Evolutionary conservation across 306 rosid genomes (phyloP).

Genomic region (Adenanthera pavonina): DNA sequence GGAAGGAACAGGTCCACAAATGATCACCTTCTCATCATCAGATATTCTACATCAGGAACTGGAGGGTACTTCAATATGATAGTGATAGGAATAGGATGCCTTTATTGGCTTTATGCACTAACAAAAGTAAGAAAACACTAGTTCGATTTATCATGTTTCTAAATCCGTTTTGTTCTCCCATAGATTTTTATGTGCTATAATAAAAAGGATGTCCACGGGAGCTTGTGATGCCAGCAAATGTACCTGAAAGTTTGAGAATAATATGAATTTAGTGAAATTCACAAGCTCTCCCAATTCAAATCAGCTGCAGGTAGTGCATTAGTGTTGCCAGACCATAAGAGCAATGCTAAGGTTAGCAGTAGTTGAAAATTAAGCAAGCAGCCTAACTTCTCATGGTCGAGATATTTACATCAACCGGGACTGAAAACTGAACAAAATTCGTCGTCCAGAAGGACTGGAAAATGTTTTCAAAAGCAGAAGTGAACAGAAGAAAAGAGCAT

Average conservation of each 20-base stretch:
- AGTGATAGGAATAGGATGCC: background rate
- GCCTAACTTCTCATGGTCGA: slow-evolving; percentile 37
- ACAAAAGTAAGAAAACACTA: slow-evolving; percentile 7
- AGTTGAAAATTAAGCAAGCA: slow-evolving; percentile 39
- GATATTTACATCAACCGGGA: slow-evolving; percentile 32
- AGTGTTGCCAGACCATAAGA: slow-evolving; percentile 34
- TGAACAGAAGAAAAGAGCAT: slow-evolving; percentile 20
- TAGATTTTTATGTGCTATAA: slow-evolving; percentile 25
- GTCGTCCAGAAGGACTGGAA: slow-evolving; percentile 13
- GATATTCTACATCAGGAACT: slow-evolving; percentile 3
- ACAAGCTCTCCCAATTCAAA: slow-evolving; percentile 34
- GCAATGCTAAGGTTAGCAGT: slow-evolving; percentile 25
- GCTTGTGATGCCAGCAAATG: slow-evolving; percentile 36
- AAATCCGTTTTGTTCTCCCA: slow-evolving; percentile 26
- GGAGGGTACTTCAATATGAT: background rate
- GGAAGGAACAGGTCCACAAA: slow-evolving; percentile 16
- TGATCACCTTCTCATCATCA: slow-evolving; percentile 7
- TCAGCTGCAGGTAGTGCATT: slow-evolving; percentile 21
- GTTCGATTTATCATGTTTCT: slow-evolving; percentile 16
- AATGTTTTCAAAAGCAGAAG: slow-evolving; percentile 27
- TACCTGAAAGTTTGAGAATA: slow-evolving; percentile 39
- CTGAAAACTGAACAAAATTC: slow-evolving; percentile 7
- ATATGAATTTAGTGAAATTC: slow-evolving; percentile 33
- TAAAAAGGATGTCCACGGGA: slow-evolving; percentile 35
- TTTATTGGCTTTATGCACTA: slow-evolving; percentile 13